A percentile compares a stretch with the other conserved stretches of the same genome.
Evolutionary conservation across 352 stramenopile genomes (phyloP).

Genomic region (Globisporangium ultimum): DNA sequence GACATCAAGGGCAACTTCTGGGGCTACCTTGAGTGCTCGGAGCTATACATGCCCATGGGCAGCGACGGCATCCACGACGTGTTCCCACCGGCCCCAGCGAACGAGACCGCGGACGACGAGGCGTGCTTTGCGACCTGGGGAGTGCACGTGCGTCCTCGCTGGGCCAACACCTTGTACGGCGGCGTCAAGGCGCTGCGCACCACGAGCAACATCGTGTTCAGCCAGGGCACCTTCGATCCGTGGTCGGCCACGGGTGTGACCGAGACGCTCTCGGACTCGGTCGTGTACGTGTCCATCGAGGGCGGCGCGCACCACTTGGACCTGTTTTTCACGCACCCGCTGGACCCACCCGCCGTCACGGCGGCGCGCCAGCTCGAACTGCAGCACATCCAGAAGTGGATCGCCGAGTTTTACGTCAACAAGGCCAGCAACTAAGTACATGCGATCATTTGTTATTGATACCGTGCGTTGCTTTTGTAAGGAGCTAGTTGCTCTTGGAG

Average conservation of each 20-base stretch:
- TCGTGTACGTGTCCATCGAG: slow-evolving; percentile 51
- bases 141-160: slow-evolving; percentile 40
- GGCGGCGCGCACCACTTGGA: slow-evolving; percentile 72
- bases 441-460: too few relatives aligned
- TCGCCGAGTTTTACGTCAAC: slow-evolving; percentile 27
- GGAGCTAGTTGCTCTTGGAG: too few relatives aligned
- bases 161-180: slow-evolving; percentile 43
- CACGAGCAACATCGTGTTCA: slow-evolving; percentile 68
- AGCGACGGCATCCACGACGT: slow-evolving; percentile 37
- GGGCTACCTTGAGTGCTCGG: slow-evolving; percentile 47
- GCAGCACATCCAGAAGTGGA: slow-evolving; percentile 57
- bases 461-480: too few relatives aligned
- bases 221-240: slow-evolving; percentile 60
- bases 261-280: slow-evolving; percentile 30
- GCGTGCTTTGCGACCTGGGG: slow-evolving; percentile 36
- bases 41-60: slow-evolving; percentile 46
- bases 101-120: slow-evolving; percentile 27
- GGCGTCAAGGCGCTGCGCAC: slow-evolving; percentile 40
- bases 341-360: slow-evolving; percentile 48
- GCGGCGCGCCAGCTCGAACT: slow-evolving; percentile 41
- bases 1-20: slow-evolving; percentile 27
- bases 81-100: slow-evolving; percentile 21
- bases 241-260: slow-evolving; percentile 54
- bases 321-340: slow-evolving; percentile 70
- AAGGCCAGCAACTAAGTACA: not conserved